Percentiles rank a stretch among this genome's conserved stretches.
phyloP scores from a whole-genome alignment of 805 yeast species.

The Starmera dryadoides region DNA sequence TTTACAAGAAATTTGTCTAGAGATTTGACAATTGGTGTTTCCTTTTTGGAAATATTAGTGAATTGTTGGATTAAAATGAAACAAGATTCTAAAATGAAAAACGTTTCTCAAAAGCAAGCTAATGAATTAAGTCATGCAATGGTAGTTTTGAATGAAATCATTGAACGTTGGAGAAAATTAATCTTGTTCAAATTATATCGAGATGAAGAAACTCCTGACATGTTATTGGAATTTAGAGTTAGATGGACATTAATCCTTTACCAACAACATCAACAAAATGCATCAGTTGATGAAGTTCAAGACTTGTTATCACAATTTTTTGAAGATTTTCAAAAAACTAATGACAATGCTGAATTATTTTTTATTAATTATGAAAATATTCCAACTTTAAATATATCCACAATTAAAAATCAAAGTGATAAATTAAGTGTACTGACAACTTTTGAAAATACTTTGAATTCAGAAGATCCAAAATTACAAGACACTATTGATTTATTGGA shows the following conservation, averaged over 20 bases:
- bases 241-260: conserved; percentile 43
- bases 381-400: conserved; percentile 42
- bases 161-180: conserved; percentile 40
- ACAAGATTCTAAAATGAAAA: conserved; percentile 10
- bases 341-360: conserved; percentile 20
- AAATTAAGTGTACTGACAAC: conserved; percentile 64
- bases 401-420: conserved; percentile 55
- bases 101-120: conserved; percentile 20
- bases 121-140: conserved; percentile 24
- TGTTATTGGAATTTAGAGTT: conserved; percentile 23
- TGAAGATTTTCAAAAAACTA: conserved; percentile 7
- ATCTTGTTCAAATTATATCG: conserved; percentile 22
- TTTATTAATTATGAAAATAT: conserved; percentile 57
- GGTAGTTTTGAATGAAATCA: conserved; percentile 33
- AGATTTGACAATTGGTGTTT: conserved; percentile 16
- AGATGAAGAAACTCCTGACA: conserved; percentile 4
- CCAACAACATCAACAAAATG: conserved; percentile 32
- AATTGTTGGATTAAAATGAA: conserved; percentile 32
- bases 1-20: background rate
- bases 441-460: conserved; percentile 35
- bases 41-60: conserved; percentile 39
- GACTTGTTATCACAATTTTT: conserved; percentile 18
- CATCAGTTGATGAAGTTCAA: conserved; percentile 24
- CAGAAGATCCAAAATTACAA: conserved; percentile 15
- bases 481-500: conserved; percentile 34